Evolutionary conservation across 208 protist genomes (phyloP), one percentile per base, ranked within the genome.

Genomic region (Trypanosoma conorhini): DNA sequence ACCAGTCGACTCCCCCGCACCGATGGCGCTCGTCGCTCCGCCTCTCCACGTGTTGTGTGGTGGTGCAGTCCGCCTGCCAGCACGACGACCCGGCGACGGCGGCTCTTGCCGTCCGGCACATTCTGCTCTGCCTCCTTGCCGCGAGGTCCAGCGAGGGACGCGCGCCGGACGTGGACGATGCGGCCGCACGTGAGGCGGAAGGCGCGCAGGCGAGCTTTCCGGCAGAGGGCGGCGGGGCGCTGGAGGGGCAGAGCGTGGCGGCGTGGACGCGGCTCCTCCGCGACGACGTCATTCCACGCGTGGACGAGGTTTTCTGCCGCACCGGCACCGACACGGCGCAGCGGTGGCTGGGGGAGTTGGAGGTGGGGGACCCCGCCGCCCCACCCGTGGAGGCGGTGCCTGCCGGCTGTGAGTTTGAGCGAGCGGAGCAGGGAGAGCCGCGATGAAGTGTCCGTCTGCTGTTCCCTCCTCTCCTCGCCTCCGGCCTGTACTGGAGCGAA

Each of bases 261-360:
- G 52, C 48, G 28, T 70, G 77, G 73, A 77, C 62, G 48, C 46
- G 67, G 28, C n/a, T 79, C 24, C 67, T 82, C 35, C 61, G 72
- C 64, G 56, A 62, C 62, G 54, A 62, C 42, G 57, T 61, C 48
- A 79, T 77, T 22, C 75, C 72, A 48, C 48, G n/a, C 21, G 71
- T 79, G 52, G 69, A 73, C 51, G 67, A 68, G 24, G 63, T 71
- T 12, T 79, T 75, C 60, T 52, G 46, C 52, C 50, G 35, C 30
- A 78, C 55, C 30, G 76, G 72, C 19, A 67, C 35, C 4, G 77
- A 82, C 55, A 75, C 44, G 12, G 48, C 54, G 26, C 61, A 73
- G 48, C 35, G 55, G 24, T 82, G 77, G 77, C 9, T 79, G 31
- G 30, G n/a, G 17, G 61, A 78, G 0, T 35, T 68, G 21, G 48